Percentiles rank a stretch among this genome's conserved stretches.
Evolutionary conservation across 2,329 filamentous ascomycete species (phyloP).

Genomic region (Colletotrichum caudatum): DNA sequence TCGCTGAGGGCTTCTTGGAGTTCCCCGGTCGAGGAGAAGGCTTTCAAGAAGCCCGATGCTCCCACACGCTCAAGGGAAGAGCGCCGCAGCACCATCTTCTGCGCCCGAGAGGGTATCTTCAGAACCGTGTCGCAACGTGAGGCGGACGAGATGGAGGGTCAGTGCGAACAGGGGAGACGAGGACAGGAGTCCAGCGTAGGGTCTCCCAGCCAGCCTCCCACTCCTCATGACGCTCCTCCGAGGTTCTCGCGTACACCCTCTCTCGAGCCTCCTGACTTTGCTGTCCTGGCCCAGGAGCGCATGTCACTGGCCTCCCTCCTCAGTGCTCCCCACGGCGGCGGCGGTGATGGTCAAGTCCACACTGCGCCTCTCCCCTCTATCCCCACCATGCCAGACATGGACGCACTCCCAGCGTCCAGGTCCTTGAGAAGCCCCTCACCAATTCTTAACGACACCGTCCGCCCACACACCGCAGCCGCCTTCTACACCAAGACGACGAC

Average conservation of each 20-base stretch:
- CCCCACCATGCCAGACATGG: slow-evolving; percentile 55
- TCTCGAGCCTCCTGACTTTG: slow-evolving; percentile 71
- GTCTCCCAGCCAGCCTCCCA: slow-evolving; percentile 48
- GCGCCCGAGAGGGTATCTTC: slow-evolving; percentile 73
- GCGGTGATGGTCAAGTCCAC: slow-evolving; percentile 49
- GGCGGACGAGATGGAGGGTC: slow-evolving; percentile 57
- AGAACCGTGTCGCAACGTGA: slow-evolving; percentile 69
- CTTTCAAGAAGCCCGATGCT: slow-evolving; percentile 41
- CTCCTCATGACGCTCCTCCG: slow-evolving; percentile 50
- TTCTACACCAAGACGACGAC: slow-evolving; percentile 65
- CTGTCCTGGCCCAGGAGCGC: slow-evolving; percentile 64
- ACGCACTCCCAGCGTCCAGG: slow-evolving; percentile 24
- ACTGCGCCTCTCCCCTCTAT: slow-evolving; percentile 53
- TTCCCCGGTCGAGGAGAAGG: slow-evolving; percentile 43
- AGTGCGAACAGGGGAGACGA: slow-evolving; percentile 45
- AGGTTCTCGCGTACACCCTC: slow-evolving; percentile 71
- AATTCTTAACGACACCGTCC: slow-evolving; percentile 42
- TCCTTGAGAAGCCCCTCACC: slow-evolving; percentile 27
- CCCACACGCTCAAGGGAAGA: slow-evolving; percentile 51
- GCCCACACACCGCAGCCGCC: slow-evolving; percentile 61
- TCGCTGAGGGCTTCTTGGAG: slow-evolving; percentile 48
- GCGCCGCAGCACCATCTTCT: slow-evolving; percentile 67
- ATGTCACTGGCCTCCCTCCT: slow-evolving; percentile 72
- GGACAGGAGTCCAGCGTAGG: slow-evolving; percentile 38
- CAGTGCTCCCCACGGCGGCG: slow-evolving; percentile 63